Percentiles rank a stretch among this genome's conserved stretches.
Evolutionary conservation across 192 early-diverging fungal species (phyloP).

Genomic region (Coemansia sp.): DNA sequence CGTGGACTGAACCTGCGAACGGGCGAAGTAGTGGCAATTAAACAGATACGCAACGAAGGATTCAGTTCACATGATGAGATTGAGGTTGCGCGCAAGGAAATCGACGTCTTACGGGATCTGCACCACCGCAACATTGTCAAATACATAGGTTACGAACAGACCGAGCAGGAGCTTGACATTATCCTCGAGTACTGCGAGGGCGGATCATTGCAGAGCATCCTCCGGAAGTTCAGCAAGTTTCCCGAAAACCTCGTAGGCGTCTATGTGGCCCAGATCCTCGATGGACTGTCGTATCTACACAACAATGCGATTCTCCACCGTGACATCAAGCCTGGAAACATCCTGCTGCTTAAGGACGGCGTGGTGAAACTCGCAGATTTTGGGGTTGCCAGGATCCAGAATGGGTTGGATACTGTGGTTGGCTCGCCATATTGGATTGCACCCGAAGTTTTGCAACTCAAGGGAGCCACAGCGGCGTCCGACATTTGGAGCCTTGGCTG

Average conservation of each 20-base stretch:
- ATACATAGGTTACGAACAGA: constrained; percentile 77
- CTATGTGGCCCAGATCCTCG: constrained; percentile 66
- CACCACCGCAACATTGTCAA: constrained; percentile 70
- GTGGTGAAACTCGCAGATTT: constrained; percentile 78
- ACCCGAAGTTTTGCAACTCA: constrained; percentile 70
- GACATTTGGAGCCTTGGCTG: constrained; percentile 77
- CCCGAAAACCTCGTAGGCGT: constrained; percentile 72
- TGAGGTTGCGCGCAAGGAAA: constrained; percentile 72
- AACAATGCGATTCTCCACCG: constrained; percentile 61
- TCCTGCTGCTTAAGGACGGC: constrained; percentile 70
- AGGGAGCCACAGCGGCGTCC: constrained; percentile 68
- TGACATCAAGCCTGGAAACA: constrained; percentile 68
- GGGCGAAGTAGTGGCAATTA: constrained; percentile 72
- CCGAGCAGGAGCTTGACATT: constrained; percentile 72
- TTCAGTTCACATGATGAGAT: constrained; percentile 65
- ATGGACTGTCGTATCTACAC: constrained; percentile 59
- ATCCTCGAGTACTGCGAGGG: constrained; percentile 84
- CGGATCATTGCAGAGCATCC: constrained; percentile 70
- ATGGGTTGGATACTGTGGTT: constrained; percentile 67
- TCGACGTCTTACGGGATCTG: constrained; percentile 80
- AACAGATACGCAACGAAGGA: constrained; percentile 65
- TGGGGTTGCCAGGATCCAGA: constrained; percentile 69
- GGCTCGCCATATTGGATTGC: constrained; percentile 84
- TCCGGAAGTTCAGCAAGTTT: constrained; percentile 73
- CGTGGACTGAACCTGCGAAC: constrained; percentile 67